These are phyloP conservation scores for Neodidymelliopsis sp. DNA, from an alignment of 2,329 filamentous ascomycete genomes.

Conservation along the genomic window DNA sequence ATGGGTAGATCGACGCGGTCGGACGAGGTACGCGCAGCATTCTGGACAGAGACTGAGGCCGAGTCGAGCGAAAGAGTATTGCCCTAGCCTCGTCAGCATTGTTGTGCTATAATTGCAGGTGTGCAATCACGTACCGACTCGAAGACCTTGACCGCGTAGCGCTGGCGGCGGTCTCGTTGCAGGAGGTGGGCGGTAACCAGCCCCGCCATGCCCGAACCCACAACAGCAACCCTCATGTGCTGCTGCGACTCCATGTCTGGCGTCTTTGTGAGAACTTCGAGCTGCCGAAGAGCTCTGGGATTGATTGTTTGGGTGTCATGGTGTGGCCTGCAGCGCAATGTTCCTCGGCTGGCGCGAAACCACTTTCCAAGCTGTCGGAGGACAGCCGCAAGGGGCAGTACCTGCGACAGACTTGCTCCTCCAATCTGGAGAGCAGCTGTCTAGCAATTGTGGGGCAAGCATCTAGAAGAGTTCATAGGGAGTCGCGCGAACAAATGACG, in stretches of 20 bases:
- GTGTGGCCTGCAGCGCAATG: not conserved
- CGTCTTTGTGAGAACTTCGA: not conserved
- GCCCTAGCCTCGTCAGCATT: constrained; percentile 43
- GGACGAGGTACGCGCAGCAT: constrained; percentile 29
- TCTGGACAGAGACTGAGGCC: constrained; percentile 52
- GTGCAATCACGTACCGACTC: constrained; percentile 50
- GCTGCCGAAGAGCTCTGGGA: constrained; percentile 3
- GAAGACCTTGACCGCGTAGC: constrained; percentile 56
- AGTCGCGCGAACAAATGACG: not conserved
- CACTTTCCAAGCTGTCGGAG: constrained; percentile 9
- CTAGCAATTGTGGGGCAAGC: not conserved
- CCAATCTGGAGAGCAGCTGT: not conserved
- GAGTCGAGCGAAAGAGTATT: constrained; percentile 55
- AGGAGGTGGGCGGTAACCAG: constrained; percentile 57
- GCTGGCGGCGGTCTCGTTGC: constrained; percentile 47
- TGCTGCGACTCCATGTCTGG: constrained; percentile 17
- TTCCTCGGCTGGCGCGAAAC: constrained; percentile 9
- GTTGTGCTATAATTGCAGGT: too few species aligned
- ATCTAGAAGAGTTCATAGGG: not conserved
- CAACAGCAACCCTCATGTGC: constrained; percentile 50
- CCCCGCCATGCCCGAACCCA: constrained; percentile 60
- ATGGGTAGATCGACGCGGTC: constrained; percentile 59
- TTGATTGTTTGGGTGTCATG: constrained; percentile 2
- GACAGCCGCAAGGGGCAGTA: constrained; percentile 13
- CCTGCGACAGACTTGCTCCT: constrained; percentile 3